phyloP scores from a whole-genome alignment of 306 rosid species.

The Glycyrrhiza uralensis region DNA sequence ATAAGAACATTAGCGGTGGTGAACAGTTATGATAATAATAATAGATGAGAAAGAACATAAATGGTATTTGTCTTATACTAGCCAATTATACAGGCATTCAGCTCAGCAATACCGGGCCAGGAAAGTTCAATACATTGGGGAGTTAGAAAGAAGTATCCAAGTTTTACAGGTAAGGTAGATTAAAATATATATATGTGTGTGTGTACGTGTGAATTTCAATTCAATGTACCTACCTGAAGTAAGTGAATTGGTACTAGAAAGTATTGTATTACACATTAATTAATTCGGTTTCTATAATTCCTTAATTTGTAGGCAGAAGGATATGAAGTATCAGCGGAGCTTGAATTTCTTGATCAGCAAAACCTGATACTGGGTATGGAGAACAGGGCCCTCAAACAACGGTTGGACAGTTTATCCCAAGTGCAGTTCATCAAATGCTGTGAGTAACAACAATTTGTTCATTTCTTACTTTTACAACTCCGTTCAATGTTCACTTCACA shows the following conservation, averaged over 20 bases:
- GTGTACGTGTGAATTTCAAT: too few relatives aligned
- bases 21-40: too few relatives aligned
- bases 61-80: neutral
- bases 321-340: slow-evolving; percentile 70
- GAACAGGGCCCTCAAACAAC: slow-evolving; percentile 82
- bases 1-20: too few relatives aligned
- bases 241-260: neutral
- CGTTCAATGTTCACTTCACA: too few relatives aligned
- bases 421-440: slow-evolving; percentile 79
- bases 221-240: neutral
- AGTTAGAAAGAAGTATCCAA: slow-evolving; percentile 69
- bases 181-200: too few relatives aligned
- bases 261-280: neutral
- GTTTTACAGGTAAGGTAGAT: slow-evolving; percentile 62
- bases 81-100: slow-evolving; percentile 43
- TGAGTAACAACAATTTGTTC: slow-evolving; percentile 31
- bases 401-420: slow-evolving; percentile 67
- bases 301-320: slow-evolving; percentile 79
- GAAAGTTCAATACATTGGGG: slow-evolving; percentile 75
- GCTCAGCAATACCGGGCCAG: slow-evolving; percentile 71
- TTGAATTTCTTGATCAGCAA: slow-evolving; percentile 80
- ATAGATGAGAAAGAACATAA: neutral
- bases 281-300: too few relatives aligned
- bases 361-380: slow-evolving; percentile 64
- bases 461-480: neutral